These are phyloP conservation scores for Phytophthora niederhauseri DNA, from an alignment of 352 stramenopile species.

Conservation along the genomic window DNA sequence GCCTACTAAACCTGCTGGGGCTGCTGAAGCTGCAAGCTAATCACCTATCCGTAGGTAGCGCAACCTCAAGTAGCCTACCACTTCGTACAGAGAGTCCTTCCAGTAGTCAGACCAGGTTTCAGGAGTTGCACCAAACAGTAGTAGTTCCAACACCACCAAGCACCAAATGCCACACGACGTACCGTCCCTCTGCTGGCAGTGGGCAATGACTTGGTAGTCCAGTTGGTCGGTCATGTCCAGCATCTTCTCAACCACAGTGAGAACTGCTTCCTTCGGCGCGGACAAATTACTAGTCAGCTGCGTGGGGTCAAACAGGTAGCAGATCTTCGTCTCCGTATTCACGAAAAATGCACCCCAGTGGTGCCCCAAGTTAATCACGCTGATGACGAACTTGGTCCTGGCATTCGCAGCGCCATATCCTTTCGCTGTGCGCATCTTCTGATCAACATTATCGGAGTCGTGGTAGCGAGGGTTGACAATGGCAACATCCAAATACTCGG, in stretches of 20 bases:
- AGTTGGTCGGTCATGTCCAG: constrained; percentile 13
- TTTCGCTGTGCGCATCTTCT: background rate
- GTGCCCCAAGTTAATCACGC: constrained; percentile 1
- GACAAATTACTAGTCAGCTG: background rate
- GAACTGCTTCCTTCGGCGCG: background rate
- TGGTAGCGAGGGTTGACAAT: constrained; percentile 1
- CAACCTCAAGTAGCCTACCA: background rate
- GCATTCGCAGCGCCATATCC: background rate
- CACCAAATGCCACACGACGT: constrained; percentile 9
- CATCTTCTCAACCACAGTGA: background rate
- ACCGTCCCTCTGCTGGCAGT: constrained; percentile 8
- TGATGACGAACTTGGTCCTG: background rate
- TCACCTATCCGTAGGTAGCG: too few species aligned
- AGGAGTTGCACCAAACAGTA: constrained; percentile 13
- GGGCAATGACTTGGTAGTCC: constrained; percentile 4
- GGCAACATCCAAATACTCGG: background rate
- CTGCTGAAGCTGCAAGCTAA: background rate
- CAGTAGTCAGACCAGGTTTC: constrained; percentile 3
- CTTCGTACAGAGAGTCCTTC: constrained; percentile 1
- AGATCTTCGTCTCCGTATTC: background rate
- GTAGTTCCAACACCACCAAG: constrained; percentile 14
- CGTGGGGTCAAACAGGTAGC: constrained; percentile 5
- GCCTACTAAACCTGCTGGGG: too few species aligned
- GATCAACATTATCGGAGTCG: constrained; percentile 3
- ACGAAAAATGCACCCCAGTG: constrained; percentile 9